These are phyloP conservation scores for Dendrobium huoshanense DNA, from an alignment of 106 monocot genomes.

Conservation along the genomic window DNA sequence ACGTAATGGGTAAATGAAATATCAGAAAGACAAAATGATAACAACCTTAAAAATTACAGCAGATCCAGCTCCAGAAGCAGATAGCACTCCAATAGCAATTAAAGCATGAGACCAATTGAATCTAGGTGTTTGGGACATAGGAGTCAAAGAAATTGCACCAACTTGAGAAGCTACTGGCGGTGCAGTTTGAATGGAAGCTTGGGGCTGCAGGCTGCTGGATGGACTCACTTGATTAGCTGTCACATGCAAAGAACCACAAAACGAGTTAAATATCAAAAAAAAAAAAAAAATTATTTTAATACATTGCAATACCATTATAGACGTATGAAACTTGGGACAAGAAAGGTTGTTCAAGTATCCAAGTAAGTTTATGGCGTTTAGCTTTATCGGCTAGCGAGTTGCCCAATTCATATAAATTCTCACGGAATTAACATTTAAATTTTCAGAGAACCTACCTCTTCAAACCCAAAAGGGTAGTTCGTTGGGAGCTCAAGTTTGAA, in stretches of 20 bases:
- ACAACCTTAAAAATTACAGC: slow-evolving; percentile 78
- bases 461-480: not conserved
- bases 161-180: slow-evolving; percentile 31
- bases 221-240: slow-evolving; percentile 28
- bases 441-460: not conserved
- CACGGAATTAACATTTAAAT: not conserved
- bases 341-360: not conserved
- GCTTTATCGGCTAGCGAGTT: not conserved
- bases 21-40: not conserved
- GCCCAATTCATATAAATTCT: not conserved
- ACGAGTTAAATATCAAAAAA: not conserved
- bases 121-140: slow-evolving; percentile 18
- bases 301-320: not conserved
- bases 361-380: not conserved
- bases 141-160: slow-evolving; percentile 19
- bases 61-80: slow-evolving; percentile 80
- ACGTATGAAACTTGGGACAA: not conserved
- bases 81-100: slow-evolving; percentile 59
- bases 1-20: not conserved
- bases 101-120: slow-evolving; percentile 69
- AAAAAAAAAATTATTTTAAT: too few relatives aligned
- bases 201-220: slow-evolving; percentile 25
- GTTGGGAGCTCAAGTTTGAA: not conserved
- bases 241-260: slow-evolving; percentile 5
- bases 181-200: slow-evolving; percentile 22